Evolutionary conservation across 2,329 filamentous ascomycete genomes (phyloP), one percentile per base, ranked within the genome.

Genomic region (Parascedosporium putredinis): DNA sequence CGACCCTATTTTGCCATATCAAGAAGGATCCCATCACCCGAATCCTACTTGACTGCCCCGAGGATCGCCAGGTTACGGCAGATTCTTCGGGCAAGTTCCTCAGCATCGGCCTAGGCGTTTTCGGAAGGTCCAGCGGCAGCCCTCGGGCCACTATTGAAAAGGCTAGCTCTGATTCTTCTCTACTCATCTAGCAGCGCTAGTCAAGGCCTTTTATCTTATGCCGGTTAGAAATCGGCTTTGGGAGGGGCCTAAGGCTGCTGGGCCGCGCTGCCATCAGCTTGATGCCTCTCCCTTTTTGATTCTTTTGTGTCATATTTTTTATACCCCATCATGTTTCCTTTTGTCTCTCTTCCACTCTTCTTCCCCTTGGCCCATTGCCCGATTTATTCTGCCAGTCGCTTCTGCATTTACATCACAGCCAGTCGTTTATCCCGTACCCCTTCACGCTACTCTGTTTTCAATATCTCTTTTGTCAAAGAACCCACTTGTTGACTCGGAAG

Each of bases 1-100:
- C 93, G 2, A 94, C 89, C 9, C 73, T 98, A 14, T 95, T 97
- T 66, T 95, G 90, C 70, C 84, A 83, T 60, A 86, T 97, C 67
- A 82, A 82, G 57, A 85, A 79, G 25, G 73, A 77, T 34, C 70
- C 74, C 12, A 68, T 76, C 33, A 76, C 75, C 43, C 78, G 74
- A 53, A 71, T 78, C 55, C 76, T 79, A 56, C 69, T 83, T 43
- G 68, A 76, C 44, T 67, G 72, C 54, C 61, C 71, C 52, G 62
- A 69, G 43, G 60, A 67, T 16, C 59, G 54, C 40, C 68, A 70
- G 52, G 34, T 46, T 9, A 12, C 22, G 12, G 12, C 7, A 52
- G 54, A 25, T 38, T 36, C 27, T 36, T 45, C 31, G 49, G 70
- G 70, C 61, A 79, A 78, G 57, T 67, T 81, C 54, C 79, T 78